Base-by-base conservation (phyloP, 2,329 filamentous ascomycete genomes). In the Fragosphaeria purpurea region DNA sequence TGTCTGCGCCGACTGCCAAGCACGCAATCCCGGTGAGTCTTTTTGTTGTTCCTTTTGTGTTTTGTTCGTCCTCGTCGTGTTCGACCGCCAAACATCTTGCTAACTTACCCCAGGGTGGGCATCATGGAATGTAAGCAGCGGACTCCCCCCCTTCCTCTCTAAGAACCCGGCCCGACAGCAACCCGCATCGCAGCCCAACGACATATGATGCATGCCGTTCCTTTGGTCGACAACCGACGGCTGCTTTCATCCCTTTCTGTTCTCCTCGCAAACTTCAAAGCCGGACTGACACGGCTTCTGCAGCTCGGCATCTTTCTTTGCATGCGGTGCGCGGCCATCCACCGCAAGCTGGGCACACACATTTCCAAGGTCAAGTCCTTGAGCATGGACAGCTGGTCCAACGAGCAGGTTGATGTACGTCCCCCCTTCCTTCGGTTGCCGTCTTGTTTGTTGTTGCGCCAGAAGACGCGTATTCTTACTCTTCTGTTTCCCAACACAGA, bases 351-450 rank as follows among this genome's bases (percentile, higher is more conserved):
- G 62, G 93, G 93, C 55, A 97, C 93, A 41, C 93, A 98, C 68
- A 88, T 98, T 56, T 96, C 90, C 58, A 98, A 98, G 68, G 89
- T 98, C 73, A 98, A 98, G 70, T 97, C 90, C 39, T 70, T 98
- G 70, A 97, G 86, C 67, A 97, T 98, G 90, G 93, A 98, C 69
- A 93, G 85, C 59, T 98, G 93, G 93, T 83, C 86, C 46, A 84
- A 85, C 62, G 93, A 97, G 54, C 93, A 98, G 70, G 90, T 98
- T 56, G 93, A 98, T 70, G 90, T 95, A 73, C 69, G 79, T 69
- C 32, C 6, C 7, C 53, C 38, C 22, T 3, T 22, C 22, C 22
- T 22, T 22, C 22, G 22, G 22, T 22, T 22, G 22, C 22, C 22
- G 22, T 22, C 22, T 2, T 22, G 22, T 22, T 22, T 22, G 22